phyloP scores from a whole-genome alignment of 2,329 filamentous ascomycete species.

The Cladophialophora carrionii region DNA sequence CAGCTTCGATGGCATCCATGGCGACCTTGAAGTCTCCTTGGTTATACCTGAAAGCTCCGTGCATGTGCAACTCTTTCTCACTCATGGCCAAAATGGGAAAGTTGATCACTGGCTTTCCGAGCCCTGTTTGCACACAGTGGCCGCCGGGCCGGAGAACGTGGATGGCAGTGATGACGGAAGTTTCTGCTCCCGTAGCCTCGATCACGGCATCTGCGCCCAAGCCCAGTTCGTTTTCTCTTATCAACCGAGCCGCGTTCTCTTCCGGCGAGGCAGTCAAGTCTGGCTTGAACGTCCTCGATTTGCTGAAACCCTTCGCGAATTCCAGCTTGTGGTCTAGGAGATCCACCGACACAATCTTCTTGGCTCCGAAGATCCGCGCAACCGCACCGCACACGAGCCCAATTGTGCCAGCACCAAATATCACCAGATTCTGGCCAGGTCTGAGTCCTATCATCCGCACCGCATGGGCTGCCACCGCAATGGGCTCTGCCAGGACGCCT shows the following conservation, averaged over 20 bases:
- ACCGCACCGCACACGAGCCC: constrained; percentile 63
- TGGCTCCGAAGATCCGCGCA: constrained; percentile 63
- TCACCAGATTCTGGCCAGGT: constrained; percentile 47
- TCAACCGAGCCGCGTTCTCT: constrained; percentile 41
- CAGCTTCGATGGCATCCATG: constrained; percentile 44
- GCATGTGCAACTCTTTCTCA: constrained; percentile 44
- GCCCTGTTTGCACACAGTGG: constrained; percentile 44
- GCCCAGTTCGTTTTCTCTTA: constrained; percentile 46
- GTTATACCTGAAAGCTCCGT: constrained; percentile 44
- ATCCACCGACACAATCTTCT: constrained; percentile 63
- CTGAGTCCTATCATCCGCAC: constrained; percentile 47
- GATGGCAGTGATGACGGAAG: constrained; percentile 52
- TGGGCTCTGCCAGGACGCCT: constrained; percentile 54
- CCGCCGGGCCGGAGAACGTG: constrained; percentile 44
- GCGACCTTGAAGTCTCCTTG: constrained; percentile 45
- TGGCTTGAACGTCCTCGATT: constrained; percentile 29
- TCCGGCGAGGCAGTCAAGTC: constrained; percentile 30
- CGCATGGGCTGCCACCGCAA: constrained; percentile 53
- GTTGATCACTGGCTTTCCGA: constrained; percentile 46
- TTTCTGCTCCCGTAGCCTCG: constrained; percentile 50
- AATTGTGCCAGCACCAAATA: constrained; percentile 53
- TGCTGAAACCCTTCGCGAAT: constrained; percentile 49
- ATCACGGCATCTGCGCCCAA: constrained; percentile 49
- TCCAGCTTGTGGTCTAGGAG: constrained; percentile 63
- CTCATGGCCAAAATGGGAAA: constrained; percentile 46